phyloP scores from a whole-genome alignment of 768 basidiomycete species.

The Tricholoma bakamatsutake region DNA sequence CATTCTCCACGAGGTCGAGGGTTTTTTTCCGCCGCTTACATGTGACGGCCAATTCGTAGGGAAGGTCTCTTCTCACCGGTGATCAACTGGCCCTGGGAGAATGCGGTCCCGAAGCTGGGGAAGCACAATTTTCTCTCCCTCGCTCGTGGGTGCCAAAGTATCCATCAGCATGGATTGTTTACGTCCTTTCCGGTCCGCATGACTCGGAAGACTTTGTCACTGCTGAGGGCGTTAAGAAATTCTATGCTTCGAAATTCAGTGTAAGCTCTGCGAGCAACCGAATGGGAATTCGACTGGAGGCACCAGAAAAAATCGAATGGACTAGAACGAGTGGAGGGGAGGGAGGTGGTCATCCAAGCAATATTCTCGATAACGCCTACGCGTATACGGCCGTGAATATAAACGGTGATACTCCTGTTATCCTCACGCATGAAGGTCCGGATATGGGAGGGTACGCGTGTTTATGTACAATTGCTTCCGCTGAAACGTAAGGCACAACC shows the following conservation, averaged over 20 bases:
- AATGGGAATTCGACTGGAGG: constrained; percentile 56
- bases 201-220: constrained; percentile 54
- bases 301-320: constrained; percentile 40
- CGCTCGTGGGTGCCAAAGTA: constrained; percentile 34
- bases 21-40: not conserved
- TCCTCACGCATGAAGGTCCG: constrained; percentile 55
- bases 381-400: constrained; percentile 49
- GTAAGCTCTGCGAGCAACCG: constrained; percentile 56
- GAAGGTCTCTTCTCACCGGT: constrained; percentile 43
- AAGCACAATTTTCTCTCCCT: constrained; percentile 20
- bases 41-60: constrained; percentile 26
- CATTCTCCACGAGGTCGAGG: not conserved
- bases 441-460: constrained; percentile 63
- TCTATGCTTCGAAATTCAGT: constrained; percentile 49
- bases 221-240: constrained; percentile 35
- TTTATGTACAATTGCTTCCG: constrained; percentile 44
- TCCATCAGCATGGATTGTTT: constrained; percentile 42
- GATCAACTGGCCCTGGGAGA: constrained; percentile 42
- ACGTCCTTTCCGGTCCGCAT: constrained; percentile 58
- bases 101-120: constrained; percentile 18
- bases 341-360: constrained; percentile 64
- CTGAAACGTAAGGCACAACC: constrained; percentile 37
- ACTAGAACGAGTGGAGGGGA: constrained; percentile 53
- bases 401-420: constrained; percentile 67
- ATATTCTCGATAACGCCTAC: constrained; percentile 61